phyloP scores from a whole-genome alignment of 208 protist species.

The Herpetomonas samuelpessoai region DNA sequence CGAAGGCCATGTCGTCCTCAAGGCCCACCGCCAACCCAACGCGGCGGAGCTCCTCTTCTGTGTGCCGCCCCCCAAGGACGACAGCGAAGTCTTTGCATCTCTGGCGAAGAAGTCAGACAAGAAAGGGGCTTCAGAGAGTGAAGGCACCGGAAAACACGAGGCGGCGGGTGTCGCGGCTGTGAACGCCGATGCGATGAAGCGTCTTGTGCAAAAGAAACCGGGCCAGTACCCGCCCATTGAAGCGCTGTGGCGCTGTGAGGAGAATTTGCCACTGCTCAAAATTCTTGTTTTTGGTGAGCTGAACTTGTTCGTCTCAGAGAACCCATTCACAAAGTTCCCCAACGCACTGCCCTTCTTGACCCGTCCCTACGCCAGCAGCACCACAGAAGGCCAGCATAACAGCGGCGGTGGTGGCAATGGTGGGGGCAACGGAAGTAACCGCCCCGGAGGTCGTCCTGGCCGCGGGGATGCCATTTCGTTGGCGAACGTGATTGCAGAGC shows the following conservation, averaged over 20 bases:
- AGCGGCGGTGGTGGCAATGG: not conserved
- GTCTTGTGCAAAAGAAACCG: conserved; percentile 10
- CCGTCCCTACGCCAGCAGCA: conserved; percentile 35
- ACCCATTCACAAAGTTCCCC: conserved; percentile 81
- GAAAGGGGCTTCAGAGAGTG: not conserved
- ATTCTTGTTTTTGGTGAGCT: conserved; percentile 86
- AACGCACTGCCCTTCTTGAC: conserved; percentile 65
- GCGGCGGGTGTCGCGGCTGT: not conserved
- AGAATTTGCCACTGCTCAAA: conserved; percentile 72
- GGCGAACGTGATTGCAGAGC: conserved; percentile 63
- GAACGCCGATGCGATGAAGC: not conserved
- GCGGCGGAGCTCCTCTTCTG: conserved; percentile 68
- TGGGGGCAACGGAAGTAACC: conserved; percentile 5
- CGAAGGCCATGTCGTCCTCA: conserved; percentile 83
- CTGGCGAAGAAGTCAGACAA: not conserved
- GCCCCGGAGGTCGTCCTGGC: conserved; percentile 14
- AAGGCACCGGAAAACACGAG: not conserved
- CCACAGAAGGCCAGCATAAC: not conserved
- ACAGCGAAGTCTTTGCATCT: conserved; percentile 45
- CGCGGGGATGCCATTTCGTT: conserved; percentile 42
- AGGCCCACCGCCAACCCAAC: conserved; percentile 66
- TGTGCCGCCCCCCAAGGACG: conserved; percentile 73
- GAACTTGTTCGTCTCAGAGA: conserved; percentile 79
- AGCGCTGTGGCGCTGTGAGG: conserved; percentile 68
- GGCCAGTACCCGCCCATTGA: conserved; percentile 67